These are phyloP conservation scores for Conticribra guillardii DNA, from an alignment of 108 stramenopile genomes.

Conservation along the genomic window DNA sequence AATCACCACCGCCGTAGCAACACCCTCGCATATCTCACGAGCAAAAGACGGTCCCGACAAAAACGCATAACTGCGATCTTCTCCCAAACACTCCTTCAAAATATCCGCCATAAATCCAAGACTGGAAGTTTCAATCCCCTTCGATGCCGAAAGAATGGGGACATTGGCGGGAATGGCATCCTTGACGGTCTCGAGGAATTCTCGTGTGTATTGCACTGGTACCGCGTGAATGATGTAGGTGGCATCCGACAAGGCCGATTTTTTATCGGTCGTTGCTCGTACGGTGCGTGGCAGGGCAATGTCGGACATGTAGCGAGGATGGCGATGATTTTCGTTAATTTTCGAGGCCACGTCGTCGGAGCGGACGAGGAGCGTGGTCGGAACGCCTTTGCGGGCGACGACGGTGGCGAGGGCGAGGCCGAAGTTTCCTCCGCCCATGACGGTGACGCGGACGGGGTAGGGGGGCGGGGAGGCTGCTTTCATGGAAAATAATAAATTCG, in stretches of 20 bases:
- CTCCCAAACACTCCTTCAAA: slow-evolving; percentile 81
- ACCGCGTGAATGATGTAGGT: slow-evolving; percentile 96
- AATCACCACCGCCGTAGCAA: slow-evolving; percentile 95
- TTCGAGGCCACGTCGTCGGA: slow-evolving; percentile 73
- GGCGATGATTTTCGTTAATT: slow-evolving; percentile 85
- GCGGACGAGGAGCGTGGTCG: slow-evolving; percentile 88
- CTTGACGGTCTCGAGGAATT: slow-evolving; percentile 72
- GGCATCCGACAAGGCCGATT: slow-evolving; percentile 80
- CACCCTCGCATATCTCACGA: slow-evolving; percentile 91
- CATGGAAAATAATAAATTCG: no score
- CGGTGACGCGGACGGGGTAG: slow-evolving; percentile 72
- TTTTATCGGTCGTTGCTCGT: slow-evolving; percentile 86
- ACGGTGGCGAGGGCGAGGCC: slow-evolving; percentile 91
- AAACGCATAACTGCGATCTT: slow-evolving; percentile 90
- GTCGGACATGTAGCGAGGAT: slow-evolving; percentile 90
- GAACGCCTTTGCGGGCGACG: slow-evolving; percentile 76
- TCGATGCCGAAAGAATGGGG: slow-evolving; percentile 81
- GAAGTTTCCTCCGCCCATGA: slow-evolving; percentile 97
- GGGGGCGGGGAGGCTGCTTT: slow-evolving; percentile 29
- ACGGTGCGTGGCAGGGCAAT: slow-evolving; percentile 67
- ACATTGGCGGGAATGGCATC: slow-evolving; percentile 71
- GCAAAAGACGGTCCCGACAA: slow-evolving; percentile 96
- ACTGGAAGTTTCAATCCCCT: slow-evolving; percentile 93
- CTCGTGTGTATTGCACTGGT: slow-evolving; percentile 91
- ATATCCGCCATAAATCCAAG: slow-evolving; percentile 96